Base-by-base conservation (phyloP, 2,329 filamentous ascomycete species). In the Cladorrhinum sp. region DNA sequence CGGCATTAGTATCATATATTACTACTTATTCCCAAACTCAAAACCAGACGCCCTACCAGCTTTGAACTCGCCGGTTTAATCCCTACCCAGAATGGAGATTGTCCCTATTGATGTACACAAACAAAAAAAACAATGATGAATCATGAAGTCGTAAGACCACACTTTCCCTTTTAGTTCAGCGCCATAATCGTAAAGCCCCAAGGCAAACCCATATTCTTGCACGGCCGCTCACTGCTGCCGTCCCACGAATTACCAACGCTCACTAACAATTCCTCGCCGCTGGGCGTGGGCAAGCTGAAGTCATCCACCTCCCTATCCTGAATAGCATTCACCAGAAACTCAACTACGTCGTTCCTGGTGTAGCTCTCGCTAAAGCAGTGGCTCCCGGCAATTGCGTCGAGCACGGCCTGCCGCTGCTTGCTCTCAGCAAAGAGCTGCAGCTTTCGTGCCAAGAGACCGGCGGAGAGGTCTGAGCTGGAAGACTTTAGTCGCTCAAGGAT, bases 161-260 rank as follows among this genome's bases (percentile, higher is more conserved):
- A 13, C 29, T 18, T 18, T 22, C 18, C 41, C 16, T n/a, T 27
- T 57, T 32, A 76, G 64, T 76, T 76, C 54, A 77, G 27, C 1
- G 71, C 67, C 70, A 77, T 71, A 57, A 77, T 75, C 10, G 68
- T 71, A 58, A 77, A 74, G 0, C 74, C 74, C 66, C 73, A 71
- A 1, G 73, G 74, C 59, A 74, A 49, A 1, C 74, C 75, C 67
- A 75, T 75, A 38, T 74, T 73, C 60, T 72, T 69, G 50, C 71
- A 70, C 12, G 69, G 68, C 32, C 72, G 65, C 61, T 72, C 68
- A 27, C 69, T 69, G 4, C 68, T 68, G 57, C 68, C 69, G 50
- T 68, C 67, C 22, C 71, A 70, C 20, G 62, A 65, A 32, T 71
- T 67, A 22, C 58, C 65, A 36, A 63, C 66, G 18, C 56, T 63